phyloP scores from a whole-genome alignment of 2,329 filamentous ascomycete genomes.

The Escovopsis weberi region DNA sequence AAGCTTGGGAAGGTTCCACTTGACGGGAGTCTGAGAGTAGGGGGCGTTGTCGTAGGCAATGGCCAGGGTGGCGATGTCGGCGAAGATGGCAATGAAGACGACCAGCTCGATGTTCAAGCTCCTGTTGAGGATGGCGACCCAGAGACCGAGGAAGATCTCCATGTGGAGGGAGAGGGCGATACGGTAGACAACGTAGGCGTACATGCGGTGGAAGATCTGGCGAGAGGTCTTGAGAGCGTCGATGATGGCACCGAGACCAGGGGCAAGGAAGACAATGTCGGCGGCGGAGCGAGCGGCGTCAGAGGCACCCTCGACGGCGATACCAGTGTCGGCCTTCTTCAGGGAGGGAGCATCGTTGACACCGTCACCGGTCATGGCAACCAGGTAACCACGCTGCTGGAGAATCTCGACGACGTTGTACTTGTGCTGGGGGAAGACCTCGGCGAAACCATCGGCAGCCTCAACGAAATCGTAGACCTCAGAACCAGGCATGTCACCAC shows the following conservation, averaged over 20 bases:
- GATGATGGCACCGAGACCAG: conserved; percentile 83
- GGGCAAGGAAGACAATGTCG: conserved; percentile 87
- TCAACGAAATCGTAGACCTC: conserved; percentile 94
- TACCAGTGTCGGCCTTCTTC: conserved; percentile 93
- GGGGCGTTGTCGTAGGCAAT: conserved; percentile 91
- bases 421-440: conserved; percentile 92
- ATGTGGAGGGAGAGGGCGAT: conserved; percentile 84
- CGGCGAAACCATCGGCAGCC: conserved; percentile 86
- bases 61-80: conserved; percentile 79
- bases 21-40: conserved; percentile 72
- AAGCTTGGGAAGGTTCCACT: conserved; percentile 89
- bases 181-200: conserved; percentile 90
- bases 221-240: conserved; percentile 85
- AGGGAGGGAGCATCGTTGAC: conserved; percentile 87
- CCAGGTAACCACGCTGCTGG: conserved; percentile 82
- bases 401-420: conserved; percentile 89
- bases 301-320: conserved; percentile 83
- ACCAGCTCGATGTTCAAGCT: conserved; percentile 76
- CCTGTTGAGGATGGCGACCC: conserved; percentile 78
- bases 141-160: conserved; percentile 81
- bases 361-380: conserved; percentile 93
- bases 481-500: conserved; percentile 84
- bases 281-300: conserved; percentile 83
- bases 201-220: conserved; percentile 95
- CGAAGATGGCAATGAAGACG: conserved; percentile 91